Evolutionary conservation across 2,329 filamentous ascomycete genomes (phyloP), one percentile per base, ranked within the genome.

Genomic region (Didymella exigua): DNA sequence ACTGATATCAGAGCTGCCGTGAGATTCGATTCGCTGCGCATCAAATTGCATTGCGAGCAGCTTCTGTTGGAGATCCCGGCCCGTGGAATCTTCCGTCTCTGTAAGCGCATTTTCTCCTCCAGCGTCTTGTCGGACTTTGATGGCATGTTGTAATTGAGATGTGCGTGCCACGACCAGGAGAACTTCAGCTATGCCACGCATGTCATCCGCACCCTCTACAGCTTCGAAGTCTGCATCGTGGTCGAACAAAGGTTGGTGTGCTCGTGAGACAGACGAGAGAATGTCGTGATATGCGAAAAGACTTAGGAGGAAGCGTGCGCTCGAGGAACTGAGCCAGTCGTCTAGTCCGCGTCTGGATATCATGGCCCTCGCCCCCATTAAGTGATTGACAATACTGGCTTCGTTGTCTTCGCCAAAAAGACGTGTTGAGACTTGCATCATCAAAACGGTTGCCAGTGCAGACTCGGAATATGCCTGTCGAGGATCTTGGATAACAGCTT

Each of bases 231-330:
- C 54, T 2, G 41, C 31, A 1, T 47, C 49, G 40, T 71, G 67
- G 19, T 68, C 56, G 23, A 64, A 46, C 13, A 72, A 49, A 1
- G 70, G 69, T 6, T 56, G 54, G 7, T 67, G 58, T 7, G 67
- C 63, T 19, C 67, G 59, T 9, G 69, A 71, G 2, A 72, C 63
- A 7, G 67, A 70, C 1, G 68, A 66, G 5, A 72, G 57, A 6
- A 72, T 72, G 27, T 72, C 69, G 37, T 72, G 69, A 26, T 72
- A 72, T 2, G 69, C 67, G 24, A 70, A 70, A 1, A 72, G 57
- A 26, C 64, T 70, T 16, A 70, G 54, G 8, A 72, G 58, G 30
- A 72, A 72, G 14, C 61, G 59, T 19, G 60, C 57, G 23, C 59
- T 69, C 1, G 67, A 63, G 13, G 68, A 63, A 27, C 47, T 18